A percentile compares a stretch with the other conserved stretches of the same genome.
Evolutionary conservation across 1,139 yeast genomes (phyloP).

Genomic region (Diutina neorugosa): DNA sequence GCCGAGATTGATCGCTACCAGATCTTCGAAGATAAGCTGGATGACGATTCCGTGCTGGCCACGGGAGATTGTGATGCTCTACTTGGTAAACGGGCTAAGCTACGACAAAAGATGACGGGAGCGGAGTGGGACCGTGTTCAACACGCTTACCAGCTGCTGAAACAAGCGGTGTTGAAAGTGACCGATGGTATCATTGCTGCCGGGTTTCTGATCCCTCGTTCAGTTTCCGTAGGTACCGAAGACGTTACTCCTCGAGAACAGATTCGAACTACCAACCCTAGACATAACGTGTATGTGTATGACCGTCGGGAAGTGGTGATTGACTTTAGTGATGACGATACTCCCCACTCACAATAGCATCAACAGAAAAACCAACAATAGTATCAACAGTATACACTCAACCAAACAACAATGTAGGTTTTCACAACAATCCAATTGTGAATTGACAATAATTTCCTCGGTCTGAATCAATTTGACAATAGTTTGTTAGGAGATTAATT

Average conservation of each 20-base stretch:
- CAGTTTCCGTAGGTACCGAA: conserved; percentile 13
- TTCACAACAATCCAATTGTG: too few relatives aligned
- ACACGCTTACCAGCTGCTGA: background rate
- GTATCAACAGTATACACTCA: too few relatives aligned
- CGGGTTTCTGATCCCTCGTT: conserved; percentile 47
- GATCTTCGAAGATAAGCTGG: conserved; percentile 23
- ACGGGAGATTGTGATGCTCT: conserved; percentile 8
- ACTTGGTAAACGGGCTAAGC: conserved; percentile 1
- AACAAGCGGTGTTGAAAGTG: conserved; percentile 20
- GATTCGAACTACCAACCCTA: conserved; percentile 12
- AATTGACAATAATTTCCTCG: too few relatives aligned
- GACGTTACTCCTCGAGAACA: background rate
- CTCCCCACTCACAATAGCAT: too few relatives aligned
- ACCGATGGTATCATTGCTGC: conserved; percentile 50
- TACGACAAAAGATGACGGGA: background rate
- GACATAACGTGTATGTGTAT: conserved; percentile 39
- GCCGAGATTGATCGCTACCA: conserved; percentile 33
- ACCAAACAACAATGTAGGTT: too few relatives aligned
- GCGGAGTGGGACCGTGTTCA: background rate
- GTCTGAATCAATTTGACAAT: too few relatives aligned
- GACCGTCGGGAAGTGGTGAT: conserved; percentile 43
- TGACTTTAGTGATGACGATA: conserved; percentile 5
- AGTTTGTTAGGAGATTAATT: too few relatives aligned
- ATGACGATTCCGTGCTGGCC: conserved; percentile 7
- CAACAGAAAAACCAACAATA: too few relatives aligned